Base-by-base conservation (phyloP, 1,284 basidiomycete species). In the Omphalotus olearius region DNA sequence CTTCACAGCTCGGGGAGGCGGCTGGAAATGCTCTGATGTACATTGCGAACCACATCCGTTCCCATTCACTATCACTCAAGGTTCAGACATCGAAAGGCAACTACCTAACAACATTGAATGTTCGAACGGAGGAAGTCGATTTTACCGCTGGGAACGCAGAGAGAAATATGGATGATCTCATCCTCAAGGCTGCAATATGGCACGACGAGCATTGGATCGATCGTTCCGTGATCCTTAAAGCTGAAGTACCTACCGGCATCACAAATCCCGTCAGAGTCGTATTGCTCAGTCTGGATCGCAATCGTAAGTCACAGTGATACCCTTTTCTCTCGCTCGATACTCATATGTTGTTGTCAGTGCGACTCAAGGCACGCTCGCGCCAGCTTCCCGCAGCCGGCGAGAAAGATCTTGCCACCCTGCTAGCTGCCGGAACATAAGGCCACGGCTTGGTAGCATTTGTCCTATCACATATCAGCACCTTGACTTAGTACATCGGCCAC, bases 11-110 rank as follows among this genome's bases (percentile, higher is more conserved):
- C 11, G 88, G 86, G 42, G 79, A 81, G 48, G 78, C 83, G 0
- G 94, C 96, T 0, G 71, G 75, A 26, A 72, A 75, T 13, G 91
- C 93, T 0, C 74, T 97, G 49, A 60, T 73, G 0, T 95, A 92
- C 62, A 79, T 98, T 59, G 83, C 82, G 14, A 72, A 78, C n/a
- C 85, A 85, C 57, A 72, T 98, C 54, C 87, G 87, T 46, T 78
- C 84, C 4, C 87, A 92, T 60, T 69, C 84, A 0, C 72, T 75
- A 3, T 88, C 84, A 14, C 82, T 98, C 69, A 98, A 98, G 71
- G 86, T 98, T 9, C 93, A 95, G 69, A 99, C 97, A 0, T 90
- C 88, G 13, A 87, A 88, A 55, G 96, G 96, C 59, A 99, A 98
- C 66, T 98, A 98, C 66, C 77, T 99, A 1, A 77, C 80, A 1